Conservation (phyloP, 495 filamentous ascomycete species). For the Penicillium coprophilum region DNA sequence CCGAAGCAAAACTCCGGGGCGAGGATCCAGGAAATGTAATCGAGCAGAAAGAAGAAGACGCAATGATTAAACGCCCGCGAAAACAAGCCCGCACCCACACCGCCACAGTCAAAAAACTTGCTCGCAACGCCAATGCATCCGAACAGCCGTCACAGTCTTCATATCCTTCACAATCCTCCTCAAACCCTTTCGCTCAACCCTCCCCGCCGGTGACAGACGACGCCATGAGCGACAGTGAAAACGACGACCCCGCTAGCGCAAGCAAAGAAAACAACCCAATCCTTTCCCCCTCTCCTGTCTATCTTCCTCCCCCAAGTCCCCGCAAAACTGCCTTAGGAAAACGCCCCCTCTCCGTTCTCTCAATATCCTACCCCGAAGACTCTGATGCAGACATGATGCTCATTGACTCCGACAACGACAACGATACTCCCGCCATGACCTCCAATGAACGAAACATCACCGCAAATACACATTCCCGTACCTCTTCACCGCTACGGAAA, state of each 20-base stretch:
- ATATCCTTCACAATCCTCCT: not conserved
- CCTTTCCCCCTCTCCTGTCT: slow-evolving; percentile 40
- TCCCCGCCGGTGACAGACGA: slow-evolving; percentile 3
- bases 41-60: slow-evolving; percentile 22
- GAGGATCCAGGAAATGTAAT: slow-evolving; percentile 46
- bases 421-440: slow-evolving; percentile 14
- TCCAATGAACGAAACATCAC: slow-evolving; percentile 46
- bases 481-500: slow-evolving; percentile 21
- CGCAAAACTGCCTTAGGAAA: slow-evolving; percentile 40
- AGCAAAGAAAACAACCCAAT: slow-evolving; percentile 55
- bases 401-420: slow-evolving; percentile 31
- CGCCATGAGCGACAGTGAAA: slow-evolving; percentile 30
- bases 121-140: slow-evolving; percentile 5
- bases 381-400: slow-evolving; percentile 27
- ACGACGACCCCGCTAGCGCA: slow-evolving; percentile 27
- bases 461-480: slow-evolving; percentile 30
- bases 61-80: slow-evolving; percentile 19
- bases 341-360: slow-evolving; percentile 44
- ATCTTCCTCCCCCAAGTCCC: slow-evolving; percentile 29
- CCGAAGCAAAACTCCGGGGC: slow-evolving; percentile 59
- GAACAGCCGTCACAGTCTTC: slow-evolving; percentile 5
- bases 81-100: slow-evolving; percentile 29
- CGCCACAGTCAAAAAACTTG: slow-evolving; percentile 23
- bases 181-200: slow-evolving; percentile 8
- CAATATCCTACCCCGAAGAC: slow-evolving; percentile 30